Evolutionary conservation across 805 yeast species (phyloP), one percentile per base, ranked within the genome.

Genomic region (Maudiozyma turicensis): DNA sequence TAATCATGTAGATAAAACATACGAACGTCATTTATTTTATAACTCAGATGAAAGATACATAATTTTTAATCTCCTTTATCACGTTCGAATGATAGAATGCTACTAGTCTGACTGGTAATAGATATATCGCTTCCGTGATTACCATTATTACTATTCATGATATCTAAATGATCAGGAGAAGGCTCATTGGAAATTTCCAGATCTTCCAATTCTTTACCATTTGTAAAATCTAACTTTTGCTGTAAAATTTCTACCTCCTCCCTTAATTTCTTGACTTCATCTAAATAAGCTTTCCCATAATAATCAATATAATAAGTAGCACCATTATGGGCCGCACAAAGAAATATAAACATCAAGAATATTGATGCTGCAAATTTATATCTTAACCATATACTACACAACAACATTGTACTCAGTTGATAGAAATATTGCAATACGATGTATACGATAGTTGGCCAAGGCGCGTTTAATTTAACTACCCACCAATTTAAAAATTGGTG

Each of bases 251-350:
- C 74, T n/a, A 91, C 76, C 60, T 90, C 96, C 13, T 65, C 64
- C 64, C 81, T 84, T 59, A 91, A 71, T 57, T 78, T 78, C 29
- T 72, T 67, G 28, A 91, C 89, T 64, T 93, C 96, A 58, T 84
- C 86, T 60, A 89, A 95, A 60, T 89, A 82, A 54, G 90, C 77
- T 63, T 82, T 84, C 20, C 98, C 98, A 67, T 89, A 93, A 46
- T 84, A 83, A 59, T 91, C 98, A 49, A 93, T 75, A 64, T 91
- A 91, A 63, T 87, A 91, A 0, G 95, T 87, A 2, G 98, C 99
- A 31, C 99, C 99, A 56, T 93, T 90, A 64, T 84, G 88, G 40
- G 89, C 74, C 1, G 98, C 95, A 64, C 79, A 75, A 43, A 81
- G 64, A 57, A 90, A 89, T n/a, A 91, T 86, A 46, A 76, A 73